These are phyloP conservation scores for Cyclotella cryptica DNA, from an alignment of 108 stramenopile species.

Conservation along the genomic window DNA sequence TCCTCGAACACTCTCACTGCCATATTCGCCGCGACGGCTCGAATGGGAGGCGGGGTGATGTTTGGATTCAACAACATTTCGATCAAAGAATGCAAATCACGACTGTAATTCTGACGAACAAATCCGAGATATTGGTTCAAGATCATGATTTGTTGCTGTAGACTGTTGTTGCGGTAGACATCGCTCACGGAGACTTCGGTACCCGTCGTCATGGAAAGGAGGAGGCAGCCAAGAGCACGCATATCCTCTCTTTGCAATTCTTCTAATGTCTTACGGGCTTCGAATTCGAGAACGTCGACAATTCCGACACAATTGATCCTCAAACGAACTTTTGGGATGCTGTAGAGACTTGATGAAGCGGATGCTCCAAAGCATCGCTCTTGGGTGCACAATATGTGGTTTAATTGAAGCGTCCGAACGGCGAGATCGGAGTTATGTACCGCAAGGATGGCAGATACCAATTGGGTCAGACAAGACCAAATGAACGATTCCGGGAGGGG, in stretches of 20 bases:
- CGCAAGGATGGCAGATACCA: conserved; percentile 75
- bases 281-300: conserved; percentile 91
- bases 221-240: conserved; percentile 77
- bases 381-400: conserved; percentile 65
- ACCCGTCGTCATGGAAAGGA: conserved; percentile 85
- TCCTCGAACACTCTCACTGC: conserved; percentile 73
- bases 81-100: conserved; percentile 71
- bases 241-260: conserved; percentile 90
- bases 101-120: conserved; percentile 81
- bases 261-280: conserved; percentile 71
- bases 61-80: conserved; percentile 69
- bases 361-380: conserved; percentile 29
- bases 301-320: conserved; percentile 85
- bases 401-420: conserved; percentile 74
- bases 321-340: conserved; percentile 61
- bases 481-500: conserved; percentile 77
- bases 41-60: conserved; percentile 61
- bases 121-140: conserved; percentile 50
- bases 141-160: conserved; percentile 22
- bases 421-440: conserved; percentile 85
- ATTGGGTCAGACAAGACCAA: conserved; percentile 89
- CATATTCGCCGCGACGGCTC: conserved; percentile 60
- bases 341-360: conserved; percentile 32
- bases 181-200: conserved; percentile 64
- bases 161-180: conserved; percentile 41